These are phyloP conservation scores for Cucurbita argyrosperma DNA, from an alignment of 306 rosid genomes.

Conservation along the genomic window DNA sequence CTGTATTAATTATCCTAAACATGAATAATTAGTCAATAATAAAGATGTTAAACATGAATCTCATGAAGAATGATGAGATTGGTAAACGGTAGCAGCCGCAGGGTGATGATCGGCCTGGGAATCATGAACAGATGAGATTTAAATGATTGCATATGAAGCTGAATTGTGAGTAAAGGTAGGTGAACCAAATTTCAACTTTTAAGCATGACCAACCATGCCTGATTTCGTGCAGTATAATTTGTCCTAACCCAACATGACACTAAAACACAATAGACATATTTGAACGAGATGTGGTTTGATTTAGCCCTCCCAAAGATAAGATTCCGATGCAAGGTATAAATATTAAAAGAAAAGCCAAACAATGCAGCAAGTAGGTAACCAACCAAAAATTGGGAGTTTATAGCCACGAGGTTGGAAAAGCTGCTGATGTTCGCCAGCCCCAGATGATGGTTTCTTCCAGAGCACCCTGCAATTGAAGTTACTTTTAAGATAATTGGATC, in stretches of 20 bases:
- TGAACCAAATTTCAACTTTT: background rate
- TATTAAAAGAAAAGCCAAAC: background rate
- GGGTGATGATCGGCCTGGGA: background rate
- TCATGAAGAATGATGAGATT: background rate
- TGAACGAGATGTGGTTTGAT: background rate
- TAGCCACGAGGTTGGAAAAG: background rate
- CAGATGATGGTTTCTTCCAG: background rate
- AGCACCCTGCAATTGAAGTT: background rate
- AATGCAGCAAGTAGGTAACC: background rate
- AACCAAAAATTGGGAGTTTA: background rate
- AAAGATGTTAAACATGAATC: background rate
- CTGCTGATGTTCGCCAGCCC: background rate
- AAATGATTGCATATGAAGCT: background rate
- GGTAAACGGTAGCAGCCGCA: background rate
- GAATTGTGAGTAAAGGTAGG: background rate
- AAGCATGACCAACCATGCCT: background rate
- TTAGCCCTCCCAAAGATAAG: background rate
- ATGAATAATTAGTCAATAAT: background rate
- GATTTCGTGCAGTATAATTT: background rate
- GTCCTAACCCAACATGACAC: background rate
- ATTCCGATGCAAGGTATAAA: background rate
- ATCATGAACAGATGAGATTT: background rate
- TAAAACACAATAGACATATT: background rate
- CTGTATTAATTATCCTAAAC: background rate
- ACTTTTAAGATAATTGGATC: background rate